Percentiles rank a stretch among this genome's conserved stretches.
These are phyloP conservation scores for Ambrosiella xylebori DNA, from an alignment of 2,329 filamentous ascomycete species.

Conservation along the genomic window DNA sequence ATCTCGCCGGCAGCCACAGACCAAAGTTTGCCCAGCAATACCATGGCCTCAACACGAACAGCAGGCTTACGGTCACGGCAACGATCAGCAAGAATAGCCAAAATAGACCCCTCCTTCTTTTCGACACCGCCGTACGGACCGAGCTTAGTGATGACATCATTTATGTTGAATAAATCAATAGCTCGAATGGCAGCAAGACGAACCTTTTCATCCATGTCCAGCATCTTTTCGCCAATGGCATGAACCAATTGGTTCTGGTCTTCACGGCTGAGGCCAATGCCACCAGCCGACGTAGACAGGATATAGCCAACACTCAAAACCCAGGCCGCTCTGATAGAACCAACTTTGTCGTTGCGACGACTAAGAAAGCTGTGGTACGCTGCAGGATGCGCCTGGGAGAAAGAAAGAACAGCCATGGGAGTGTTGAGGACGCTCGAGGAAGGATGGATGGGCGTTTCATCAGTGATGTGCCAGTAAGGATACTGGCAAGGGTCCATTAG, in stretches of 20 bases:
- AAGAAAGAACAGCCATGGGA: conserved; percentile 75
- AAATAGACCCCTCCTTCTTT: conserved; percentile 60
- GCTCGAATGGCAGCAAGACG: conserved; percentile 76
- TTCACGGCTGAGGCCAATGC: conserved; percentile 67
- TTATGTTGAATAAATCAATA: conserved; percentile 63
- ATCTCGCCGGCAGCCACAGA: conserved; percentile 84
- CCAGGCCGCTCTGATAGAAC: conserved; percentile 72
- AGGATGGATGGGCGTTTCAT: conserved; percentile 33
- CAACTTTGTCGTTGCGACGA: conserved; percentile 71
- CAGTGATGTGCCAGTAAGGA: conserved; percentile 52
- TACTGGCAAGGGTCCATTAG: conserved; percentile 67
- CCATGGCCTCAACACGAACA: conserved; percentile 77
- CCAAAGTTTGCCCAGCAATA: conserved; percentile 72
- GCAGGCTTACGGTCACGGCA: conserved; percentile 70
- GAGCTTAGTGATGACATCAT: conserved; percentile 66
- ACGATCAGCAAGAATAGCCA: conserved; percentile 69
- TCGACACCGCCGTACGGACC: conserved; percentile 58
- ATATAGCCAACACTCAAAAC: conserved; percentile 71
- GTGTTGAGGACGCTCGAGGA: conserved; percentile 53
- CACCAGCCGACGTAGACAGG: conserved; percentile 75
- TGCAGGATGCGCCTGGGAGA: conserved; percentile 60
- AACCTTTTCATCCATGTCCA: conserved; percentile 81
- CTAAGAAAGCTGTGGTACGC: conserved; percentile 75
- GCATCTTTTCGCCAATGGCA: conserved; percentile 61
- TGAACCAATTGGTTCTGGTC: conserved; percentile 64